Base-by-base conservation (phyloP, 2,329 filamentous ascomycete genomes). In the Hypomyces rosellus region DNA sequence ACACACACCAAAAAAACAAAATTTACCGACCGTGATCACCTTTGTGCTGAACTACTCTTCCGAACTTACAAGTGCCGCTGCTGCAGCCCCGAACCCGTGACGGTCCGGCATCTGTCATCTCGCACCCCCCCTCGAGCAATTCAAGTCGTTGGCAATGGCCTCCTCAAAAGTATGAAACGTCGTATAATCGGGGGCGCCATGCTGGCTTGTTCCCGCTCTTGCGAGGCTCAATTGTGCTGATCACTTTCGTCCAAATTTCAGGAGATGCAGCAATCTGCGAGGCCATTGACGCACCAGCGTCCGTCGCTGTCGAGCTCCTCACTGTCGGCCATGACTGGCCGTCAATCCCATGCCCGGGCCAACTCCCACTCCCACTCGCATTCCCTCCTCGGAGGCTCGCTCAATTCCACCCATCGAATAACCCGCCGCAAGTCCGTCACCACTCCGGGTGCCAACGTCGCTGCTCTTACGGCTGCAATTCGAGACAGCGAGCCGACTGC, bases 351-450 rank as follows among this genome's bases (percentile, higher is more conserved):
- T 71, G 80, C 82, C 55, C 85, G 90, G 64, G 84, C 82, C 60
- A 88, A 90, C 73, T 88, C 88, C 45, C 86, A 93, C 69, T 92
- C 89, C 51, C 76, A 90, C 60, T 88, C 45, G 13, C 86, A 92
- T 69, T 92, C 89, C 52, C 76, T 90, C 60, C 86, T 91, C 50
- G 80, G 86, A 53, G 82, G 83, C 59, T 82, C 86, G 52, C 80
- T 91, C 64, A 92, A 91, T 73, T 74, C 84, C 60, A 85, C 82
- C 67, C 88, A 96, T 69, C 88, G 93, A 60, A 83, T 97, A 59
- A 90, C 88, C 61, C 88, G 92, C 63, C 84, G 93, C 62, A 97
- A 97, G 80, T 96, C 91, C 71, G 90, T 95, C 65, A 89, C 88
- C 54, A 86, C 83, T 57, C 81, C 85, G 43, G 79, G 77, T 44